A percentile compares a stretch with the other conserved stretches of the same genome.
Evolutionary conservation across 768 basidiomycete genomes (phyloP).

Genomic region (Lactarius evosmus): DNA sequence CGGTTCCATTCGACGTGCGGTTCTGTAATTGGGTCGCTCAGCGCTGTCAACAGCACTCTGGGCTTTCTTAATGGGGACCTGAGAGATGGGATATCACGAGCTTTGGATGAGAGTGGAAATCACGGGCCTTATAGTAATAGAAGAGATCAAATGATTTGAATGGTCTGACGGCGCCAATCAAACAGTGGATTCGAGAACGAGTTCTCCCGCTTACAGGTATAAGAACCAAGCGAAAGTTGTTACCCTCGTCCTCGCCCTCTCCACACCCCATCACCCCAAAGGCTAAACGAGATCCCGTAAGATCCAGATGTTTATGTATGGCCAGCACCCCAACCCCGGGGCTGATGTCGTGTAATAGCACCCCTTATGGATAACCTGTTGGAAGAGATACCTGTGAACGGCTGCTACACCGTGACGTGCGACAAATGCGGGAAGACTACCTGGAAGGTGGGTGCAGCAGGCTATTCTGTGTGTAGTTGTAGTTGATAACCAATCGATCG

Average conservation of each 20-base stretch:
- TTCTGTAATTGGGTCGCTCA: not conserved
- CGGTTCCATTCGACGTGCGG: not conserved
- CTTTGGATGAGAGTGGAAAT: not conserved
- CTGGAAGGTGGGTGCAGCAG: conserved; percentile 33
- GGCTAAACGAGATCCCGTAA: not conserved
- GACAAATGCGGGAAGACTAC: conserved; percentile 34
- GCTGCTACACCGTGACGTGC: conserved; percentile 31
- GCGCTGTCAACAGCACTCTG: too few relatives aligned
- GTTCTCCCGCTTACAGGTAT: not conserved
- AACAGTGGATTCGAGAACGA: not conserved
- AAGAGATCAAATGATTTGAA: too few relatives aligned
- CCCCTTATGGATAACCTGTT: conserved; percentile 6
- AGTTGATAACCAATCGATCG: not conserved
- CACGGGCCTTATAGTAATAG: not conserved
- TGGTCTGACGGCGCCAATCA: not conserved
- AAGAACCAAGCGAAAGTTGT: not conserved
- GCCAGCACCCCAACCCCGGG: not conserved
- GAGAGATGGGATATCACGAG: not conserved
- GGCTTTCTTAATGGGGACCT: not conserved
- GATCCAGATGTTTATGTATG: not conserved
- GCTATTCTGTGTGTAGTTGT: too few relatives aligned
- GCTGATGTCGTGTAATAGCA: not conserved
- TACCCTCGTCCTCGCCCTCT: not conserved
- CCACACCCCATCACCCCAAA: not conserved
- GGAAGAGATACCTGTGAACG: conserved; percentile 23